phyloP scores from a whole-genome alignment of 2,329 filamentous ascomycete species.

The Chlorencoelia australis region DNA sequence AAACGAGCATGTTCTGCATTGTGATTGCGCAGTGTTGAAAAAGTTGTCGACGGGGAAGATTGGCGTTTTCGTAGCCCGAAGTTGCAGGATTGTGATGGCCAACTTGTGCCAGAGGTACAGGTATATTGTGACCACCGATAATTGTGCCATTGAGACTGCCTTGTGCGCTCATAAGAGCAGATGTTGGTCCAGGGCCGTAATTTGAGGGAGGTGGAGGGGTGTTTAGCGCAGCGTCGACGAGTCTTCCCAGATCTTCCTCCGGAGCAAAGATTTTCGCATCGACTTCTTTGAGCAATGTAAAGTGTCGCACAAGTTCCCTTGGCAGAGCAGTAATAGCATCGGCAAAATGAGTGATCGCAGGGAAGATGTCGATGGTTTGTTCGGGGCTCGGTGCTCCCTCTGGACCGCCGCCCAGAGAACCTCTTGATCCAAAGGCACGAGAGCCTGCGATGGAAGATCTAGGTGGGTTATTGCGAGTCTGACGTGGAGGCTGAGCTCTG shows the following conservation, averaged over 20 bases:
- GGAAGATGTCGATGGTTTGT: conserved; percentile 57
- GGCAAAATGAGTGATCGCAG: conserved; percentile 66
- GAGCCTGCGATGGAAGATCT: conserved; percentile 41
- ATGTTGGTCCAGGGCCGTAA: conserved; percentile 19
- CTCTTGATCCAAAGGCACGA: conserved; percentile 33
- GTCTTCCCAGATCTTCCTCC: conserved; percentile 69
- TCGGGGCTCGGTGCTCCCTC: conserved; percentile 23
- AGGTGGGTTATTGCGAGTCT: conserved; percentile 54
- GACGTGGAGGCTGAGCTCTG: conserved; percentile 53
- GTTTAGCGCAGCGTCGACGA: conserved; percentile 56
- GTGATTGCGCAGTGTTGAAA: conserved; percentile 71
- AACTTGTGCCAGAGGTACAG: conserved; percentile 14
- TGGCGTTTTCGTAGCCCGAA: conserved; percentile 42
- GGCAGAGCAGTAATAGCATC: conserved; percentile 87
- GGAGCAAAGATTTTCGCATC: conserved; percentile 92
- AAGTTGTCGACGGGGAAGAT: conserved; percentile 58
- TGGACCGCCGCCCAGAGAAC: conserved; percentile 35
- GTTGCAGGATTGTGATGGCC: conserved; percentile 34
- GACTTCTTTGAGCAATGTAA: conserved; percentile 92
- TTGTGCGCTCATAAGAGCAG: conserved; percentile 21
- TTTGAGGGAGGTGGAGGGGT: conserved; percentile 34
- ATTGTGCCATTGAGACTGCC: conserved; percentile 24
- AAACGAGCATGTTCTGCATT: conserved; percentile 76
- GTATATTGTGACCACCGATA: conserved; percentile 20
- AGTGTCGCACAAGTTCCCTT: conserved; percentile 90